A percentile compares a stretch with the other conserved stretches of the same genome.
Conservation (phyloP, 805 yeast genomes). For the Komagataella phaffii region DNA sequence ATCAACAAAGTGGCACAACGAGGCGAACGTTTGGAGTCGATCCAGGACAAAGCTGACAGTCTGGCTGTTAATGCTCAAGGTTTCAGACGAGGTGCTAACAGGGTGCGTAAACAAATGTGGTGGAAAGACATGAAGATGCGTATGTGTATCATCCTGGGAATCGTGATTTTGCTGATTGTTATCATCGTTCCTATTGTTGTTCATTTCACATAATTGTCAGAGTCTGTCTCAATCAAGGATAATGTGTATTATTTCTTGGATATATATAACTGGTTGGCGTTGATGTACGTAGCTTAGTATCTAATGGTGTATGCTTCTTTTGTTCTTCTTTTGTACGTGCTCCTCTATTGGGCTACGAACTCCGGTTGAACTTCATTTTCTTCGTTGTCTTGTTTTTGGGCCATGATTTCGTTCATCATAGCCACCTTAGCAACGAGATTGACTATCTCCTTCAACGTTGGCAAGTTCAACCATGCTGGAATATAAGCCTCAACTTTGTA, state of each 20-base stretch:
- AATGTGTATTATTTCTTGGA: background rate
- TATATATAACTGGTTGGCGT: background rate
- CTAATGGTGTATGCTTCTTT: background rate
- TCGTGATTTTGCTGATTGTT: slow-evolving; percentile 72
- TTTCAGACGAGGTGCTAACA: slow-evolving; percentile 91
- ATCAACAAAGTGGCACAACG: slow-evolving; percentile 90
- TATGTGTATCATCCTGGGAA: slow-evolving; percentile 69
- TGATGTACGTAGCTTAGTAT: background rate
- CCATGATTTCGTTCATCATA: background rate
- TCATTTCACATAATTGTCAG: slow-evolving; percentile 38
- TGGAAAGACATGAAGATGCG: slow-evolving; percentile 97
- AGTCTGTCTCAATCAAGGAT: background rate
- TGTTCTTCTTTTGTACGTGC: background rate
- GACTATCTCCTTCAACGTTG: slow-evolving; percentile 76
- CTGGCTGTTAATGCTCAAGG: slow-evolving; percentile 88
- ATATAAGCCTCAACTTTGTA: slow-evolving; percentile 79
- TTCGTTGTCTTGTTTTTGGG: background rate
- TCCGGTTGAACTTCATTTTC: background rate
- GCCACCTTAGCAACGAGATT: slow-evolving; percentile 61
- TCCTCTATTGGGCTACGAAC: background rate
- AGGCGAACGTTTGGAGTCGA: slow-evolving; percentile 85
- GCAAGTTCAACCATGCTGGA: slow-evolving; percentile 88
- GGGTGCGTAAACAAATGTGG: slow-evolving; percentile 98
- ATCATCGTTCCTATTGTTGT: slow-evolving; percentile 89
- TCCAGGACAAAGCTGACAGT: slow-evolving; percentile 88